phyloP scores from a whole-genome alignment of 73 alveolate genomes.

The Uronychia setigera region DNA sequence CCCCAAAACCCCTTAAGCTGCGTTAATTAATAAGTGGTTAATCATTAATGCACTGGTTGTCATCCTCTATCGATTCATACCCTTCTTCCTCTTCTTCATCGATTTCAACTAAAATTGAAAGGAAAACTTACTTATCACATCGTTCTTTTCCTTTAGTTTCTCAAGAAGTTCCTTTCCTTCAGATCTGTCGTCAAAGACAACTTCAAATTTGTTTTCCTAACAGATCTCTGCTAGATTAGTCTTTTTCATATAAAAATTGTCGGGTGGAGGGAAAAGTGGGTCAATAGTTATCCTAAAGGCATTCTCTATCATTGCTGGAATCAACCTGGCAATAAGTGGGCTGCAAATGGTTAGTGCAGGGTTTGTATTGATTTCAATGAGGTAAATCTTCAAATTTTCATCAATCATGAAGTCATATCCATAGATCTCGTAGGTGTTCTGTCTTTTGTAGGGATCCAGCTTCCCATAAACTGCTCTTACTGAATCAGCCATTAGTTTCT shows the following conservation, averaged over 20 bases:
- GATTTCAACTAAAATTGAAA: too few relatives aligned
- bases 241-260: background rate
- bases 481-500: slow-evolving; percentile 63
- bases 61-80: too few relatives aligned
- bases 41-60: too few relatives aligned
- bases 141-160: too few relatives aligned
- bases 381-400: slow-evolving; percentile 65
- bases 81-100: too few relatives aligned
- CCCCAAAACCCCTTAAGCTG: too few relatives aligned
- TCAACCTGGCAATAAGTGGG: slow-evolving; percentile 69
- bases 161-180: too few relatives aligned
- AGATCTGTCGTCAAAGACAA: background rate
- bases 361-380: slow-evolving; percentile 80
- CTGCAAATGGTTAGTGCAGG: slow-evolving; percentile 79
- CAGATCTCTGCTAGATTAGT: background rate
- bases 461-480: slow-evolving; percentile 66
- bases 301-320: slow-evolving; percentile 78
- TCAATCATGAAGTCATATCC: slow-evolving; percentile 87
- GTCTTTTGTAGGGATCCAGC: slow-evolving; percentile 70
- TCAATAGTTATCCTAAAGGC: slow-evolving; percentile 77
- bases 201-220: background rate
- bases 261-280: slow-evolving; percentile 71
- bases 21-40: too few relatives aligned
- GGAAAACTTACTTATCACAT: too few relatives aligned
- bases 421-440: slow-evolving; percentile 75